Evolutionary conservation across 2,329 filamentous ascomycete species (phyloP).

Genomic region (Ceratocystiopsis sp.): DNA sequence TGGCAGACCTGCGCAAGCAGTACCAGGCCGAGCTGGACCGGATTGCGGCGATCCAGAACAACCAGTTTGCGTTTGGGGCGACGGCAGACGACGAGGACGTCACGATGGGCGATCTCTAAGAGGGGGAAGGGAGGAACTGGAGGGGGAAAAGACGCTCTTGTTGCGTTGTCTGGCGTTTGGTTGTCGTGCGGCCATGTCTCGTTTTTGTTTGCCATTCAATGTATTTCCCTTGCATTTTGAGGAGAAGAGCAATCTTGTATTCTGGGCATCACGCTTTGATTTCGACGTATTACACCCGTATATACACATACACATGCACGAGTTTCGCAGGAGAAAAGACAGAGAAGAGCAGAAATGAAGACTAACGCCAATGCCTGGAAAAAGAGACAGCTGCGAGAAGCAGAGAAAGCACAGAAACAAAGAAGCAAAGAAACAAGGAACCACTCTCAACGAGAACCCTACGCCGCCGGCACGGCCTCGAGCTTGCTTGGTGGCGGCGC

Average conservation of each 20-base stretch:
- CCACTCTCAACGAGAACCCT: too few species aligned
- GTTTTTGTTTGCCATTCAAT: background rate
- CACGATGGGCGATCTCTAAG: constrained; percentile 31
- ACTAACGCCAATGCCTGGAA: background rate
- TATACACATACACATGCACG: too few species aligned
- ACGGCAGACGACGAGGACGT: constrained; percentile 27
- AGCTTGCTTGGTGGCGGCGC: constrained; percentile 25
- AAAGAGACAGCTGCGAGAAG: too few species aligned
- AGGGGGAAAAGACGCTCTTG: background rate
- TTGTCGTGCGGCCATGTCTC: background rate
- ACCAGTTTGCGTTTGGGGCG: constrained; percentile 62
- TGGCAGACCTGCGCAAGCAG: constrained; percentile 72
- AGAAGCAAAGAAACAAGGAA: too few species aligned
- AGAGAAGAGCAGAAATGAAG: background rate
- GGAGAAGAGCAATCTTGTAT: too few species aligned
- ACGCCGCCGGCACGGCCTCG: constrained; percentile 18
- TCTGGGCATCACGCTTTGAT: too few species aligned
- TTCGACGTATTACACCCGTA: too few species aligned
- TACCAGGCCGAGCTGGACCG: constrained; percentile 85
- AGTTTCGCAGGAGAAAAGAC: too few species aligned
- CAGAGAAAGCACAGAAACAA: background rate
- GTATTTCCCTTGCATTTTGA: too few species aligned
- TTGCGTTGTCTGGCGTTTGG: background rate
- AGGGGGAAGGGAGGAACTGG: background rate
- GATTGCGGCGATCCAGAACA: constrained; percentile 72